Conservation (phyloP, 768 basidiomycete species). For the Lactifluus pinguis region DNA sequence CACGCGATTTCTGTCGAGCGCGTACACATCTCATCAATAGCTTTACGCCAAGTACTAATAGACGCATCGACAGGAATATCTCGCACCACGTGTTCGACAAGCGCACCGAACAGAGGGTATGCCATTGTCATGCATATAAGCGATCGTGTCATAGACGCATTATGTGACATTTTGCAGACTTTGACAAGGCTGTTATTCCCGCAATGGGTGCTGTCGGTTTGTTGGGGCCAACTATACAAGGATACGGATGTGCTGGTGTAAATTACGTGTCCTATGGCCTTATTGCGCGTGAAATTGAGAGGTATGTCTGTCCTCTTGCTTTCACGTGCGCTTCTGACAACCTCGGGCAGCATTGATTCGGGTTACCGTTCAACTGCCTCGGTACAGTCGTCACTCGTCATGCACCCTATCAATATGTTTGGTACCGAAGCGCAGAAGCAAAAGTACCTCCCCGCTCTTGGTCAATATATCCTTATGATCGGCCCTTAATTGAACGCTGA, state of each 20-base stretch:
- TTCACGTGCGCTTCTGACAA: background rate
- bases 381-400: conserved; percentile 92
- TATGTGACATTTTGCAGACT: conserved; percentile 39
- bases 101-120: conserved; percentile 83
- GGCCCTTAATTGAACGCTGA: background rate
- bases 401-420: conserved; percentile 89
- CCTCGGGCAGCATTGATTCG: conserved; percentile 68
- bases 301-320: conserved; percentile 36
- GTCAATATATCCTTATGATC: conserved; percentile 29
- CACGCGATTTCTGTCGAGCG: conserved; percentile 72
- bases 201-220: conserved; percentile 93
- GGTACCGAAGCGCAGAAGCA: conserved; percentile 87
- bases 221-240: conserved; percentile 85
- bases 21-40: conserved; percentile 18
- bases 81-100: conserved; percentile 81
- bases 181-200: conserved; percentile 63
- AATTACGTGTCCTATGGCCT: conserved; percentile 91
- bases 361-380: conserved; percentile 93
- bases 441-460: conserved; percentile 79
- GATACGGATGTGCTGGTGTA: conserved; percentile 89
- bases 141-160: background rate
- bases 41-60: background rate
- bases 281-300: conserved; percentile 88
- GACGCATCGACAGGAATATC: conserved; percentile 49
- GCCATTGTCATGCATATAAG: conserved; percentile 13